Evolutionary conservation across 306 rosid species (phyloP).

Genomic region (Fagus sylvatica): DNA sequence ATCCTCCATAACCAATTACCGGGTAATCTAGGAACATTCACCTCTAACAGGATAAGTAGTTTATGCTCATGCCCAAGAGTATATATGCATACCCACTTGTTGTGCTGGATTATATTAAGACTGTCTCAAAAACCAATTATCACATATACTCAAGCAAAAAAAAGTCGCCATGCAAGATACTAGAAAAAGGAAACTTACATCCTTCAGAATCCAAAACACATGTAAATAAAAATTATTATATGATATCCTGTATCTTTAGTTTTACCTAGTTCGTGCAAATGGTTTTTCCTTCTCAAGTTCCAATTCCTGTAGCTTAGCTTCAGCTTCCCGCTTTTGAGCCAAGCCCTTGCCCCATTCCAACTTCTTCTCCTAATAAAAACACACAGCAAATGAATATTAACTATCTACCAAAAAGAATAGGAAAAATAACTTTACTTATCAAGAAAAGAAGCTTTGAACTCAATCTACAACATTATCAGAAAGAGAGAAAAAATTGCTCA

Average conservation of each 20-base stretch:
- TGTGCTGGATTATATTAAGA: background rate
- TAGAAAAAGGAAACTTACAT: background rate
- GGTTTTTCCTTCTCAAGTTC: conserved; percentile 87
- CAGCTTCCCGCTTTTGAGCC: conserved; percentile 94
- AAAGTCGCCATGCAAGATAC: too few relatives aligned
- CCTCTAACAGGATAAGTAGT: too few relatives aligned
- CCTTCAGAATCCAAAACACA: conserved; percentile 1
- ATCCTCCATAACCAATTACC: too few relatives aligned
- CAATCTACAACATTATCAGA: background rate
- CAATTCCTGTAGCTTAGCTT: conserved; percentile 70
- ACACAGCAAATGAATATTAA: conserved; percentile 15
- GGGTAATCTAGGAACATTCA: too few relatives aligned
- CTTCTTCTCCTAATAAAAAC: conserved; percentile 60
- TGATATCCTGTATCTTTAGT: background rate
- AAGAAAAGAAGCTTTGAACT: background rate
- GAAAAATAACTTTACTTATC: background rate
- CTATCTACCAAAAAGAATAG: background rate
- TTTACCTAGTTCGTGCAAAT: conserved; percentile 81
- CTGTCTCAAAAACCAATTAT: background rate
- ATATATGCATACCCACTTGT: background rate
- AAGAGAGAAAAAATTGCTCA: background rate
- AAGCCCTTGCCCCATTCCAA: conserved; percentile 97
- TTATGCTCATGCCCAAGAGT: too few relatives aligned
- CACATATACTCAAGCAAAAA: background rate
- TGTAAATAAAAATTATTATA: conserved; percentile 1